Evolutionary conservation across 106 monocot genomes (phyloP).

Genomic region (Xerophyta viscosa): DNA sequence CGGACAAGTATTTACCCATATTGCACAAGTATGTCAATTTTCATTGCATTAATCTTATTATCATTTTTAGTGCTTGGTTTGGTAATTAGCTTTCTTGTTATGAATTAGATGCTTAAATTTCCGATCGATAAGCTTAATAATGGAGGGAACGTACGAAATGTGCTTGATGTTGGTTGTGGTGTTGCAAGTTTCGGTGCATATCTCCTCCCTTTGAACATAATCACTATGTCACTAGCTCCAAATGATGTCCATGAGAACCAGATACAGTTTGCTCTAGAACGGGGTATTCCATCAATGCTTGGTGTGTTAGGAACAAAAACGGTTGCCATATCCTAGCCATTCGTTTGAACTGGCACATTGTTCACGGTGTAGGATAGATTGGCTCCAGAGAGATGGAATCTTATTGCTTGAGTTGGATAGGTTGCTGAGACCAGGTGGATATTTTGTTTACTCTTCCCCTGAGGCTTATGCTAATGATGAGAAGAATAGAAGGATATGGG

Average conservation of each 20-base stretch:
- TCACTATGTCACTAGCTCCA: slow-evolving; percentile 88
- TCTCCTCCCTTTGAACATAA: slow-evolving; percentile 71
- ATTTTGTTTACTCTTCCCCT: slow-evolving; percentile 92
- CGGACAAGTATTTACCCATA: slow-evolving; percentile 68
- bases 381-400: slow-evolving; percentile 94
- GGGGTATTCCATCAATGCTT: slow-evolving; percentile 89
- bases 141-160: slow-evolving; percentile 63
- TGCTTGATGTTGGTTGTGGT: slow-evolving; percentile 91
- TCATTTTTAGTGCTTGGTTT: no score
- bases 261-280: slow-evolving; percentile 88
- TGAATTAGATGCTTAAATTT: slow-evolving; percentile 81
- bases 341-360: slow-evolving; percentile 94
- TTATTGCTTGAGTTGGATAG: slow-evolving; percentile 84
- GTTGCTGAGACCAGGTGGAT: slow-evolving; percentile 79
- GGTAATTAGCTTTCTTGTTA: no score
- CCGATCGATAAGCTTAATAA: slow-evolving; percentile 59
- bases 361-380: slow-evolving; percentile 92
- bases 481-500: slow-evolving; percentile 82
- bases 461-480: slow-evolving; percentile 97
- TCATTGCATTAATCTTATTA: neutral
- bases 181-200: slow-evolving; percentile 95
- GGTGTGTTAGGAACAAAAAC: slow-evolving; percentile 86
- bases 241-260: slow-evolving; percentile 97
- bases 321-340: slow-evolving; percentile 80
- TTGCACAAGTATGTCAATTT: slow-evolving; percentile 56